Evolutionary conservation across 2,329 filamentous ascomycete genomes (phyloP).

Genomic region (Parastagonospora avenae): DNA sequence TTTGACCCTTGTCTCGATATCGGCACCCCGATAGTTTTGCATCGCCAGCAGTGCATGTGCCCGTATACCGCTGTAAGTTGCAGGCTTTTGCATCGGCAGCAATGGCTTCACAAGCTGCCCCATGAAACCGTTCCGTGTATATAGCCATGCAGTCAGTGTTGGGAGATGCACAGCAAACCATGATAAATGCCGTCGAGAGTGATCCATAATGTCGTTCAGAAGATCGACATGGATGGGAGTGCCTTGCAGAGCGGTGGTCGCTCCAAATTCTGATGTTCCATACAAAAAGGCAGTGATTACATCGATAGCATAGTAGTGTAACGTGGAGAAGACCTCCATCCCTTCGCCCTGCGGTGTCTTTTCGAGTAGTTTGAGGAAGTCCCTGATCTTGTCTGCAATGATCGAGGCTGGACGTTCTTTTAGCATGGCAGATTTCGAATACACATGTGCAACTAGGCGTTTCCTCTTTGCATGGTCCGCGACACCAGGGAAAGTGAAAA

Average conservation of each 20-base stretch:
- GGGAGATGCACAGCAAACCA: constrained; percentile 59
- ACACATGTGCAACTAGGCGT: constrained; percentile 59
- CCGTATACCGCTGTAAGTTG: constrained; percentile 59
- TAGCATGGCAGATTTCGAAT: constrained; percentile 55
- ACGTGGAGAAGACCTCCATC: constrained; percentile 54
- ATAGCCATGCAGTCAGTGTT: constrained; percentile 56
- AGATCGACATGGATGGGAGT: constrained; percentile 46
- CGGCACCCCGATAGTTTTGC: constrained; percentile 20
- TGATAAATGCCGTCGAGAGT: constrained; percentile 51
- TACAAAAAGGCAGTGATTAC: constrained; percentile 60
- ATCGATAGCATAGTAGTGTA: constrained; percentile 62
- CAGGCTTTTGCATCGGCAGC: constrained; percentile 57
- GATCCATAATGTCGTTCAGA: constrained; percentile 57
- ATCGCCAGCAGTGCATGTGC: constrained; percentile 49
- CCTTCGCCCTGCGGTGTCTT: constrained; percentile 28
- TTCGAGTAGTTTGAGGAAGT: constrained; percentile 51
- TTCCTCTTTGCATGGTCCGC: constrained; percentile 57
- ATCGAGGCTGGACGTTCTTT: constrained; percentile 44
- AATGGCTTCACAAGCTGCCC: constrained; percentile 48
- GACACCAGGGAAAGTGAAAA: constrained; percentile 57
- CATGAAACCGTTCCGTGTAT: constrained; percentile 47
- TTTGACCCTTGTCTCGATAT: not conserved
- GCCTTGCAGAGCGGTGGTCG: constrained; percentile 52
- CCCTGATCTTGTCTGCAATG: constrained; percentile 9
- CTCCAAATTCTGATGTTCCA: constrained; percentile 47